A percentile compares a stretch with the other conserved stretches of the same genome.
Evolutionary conservation across 768 basidiomycete genomes (phyloP).

Genomic region (Dictyophora rubrovolvata): DNA sequence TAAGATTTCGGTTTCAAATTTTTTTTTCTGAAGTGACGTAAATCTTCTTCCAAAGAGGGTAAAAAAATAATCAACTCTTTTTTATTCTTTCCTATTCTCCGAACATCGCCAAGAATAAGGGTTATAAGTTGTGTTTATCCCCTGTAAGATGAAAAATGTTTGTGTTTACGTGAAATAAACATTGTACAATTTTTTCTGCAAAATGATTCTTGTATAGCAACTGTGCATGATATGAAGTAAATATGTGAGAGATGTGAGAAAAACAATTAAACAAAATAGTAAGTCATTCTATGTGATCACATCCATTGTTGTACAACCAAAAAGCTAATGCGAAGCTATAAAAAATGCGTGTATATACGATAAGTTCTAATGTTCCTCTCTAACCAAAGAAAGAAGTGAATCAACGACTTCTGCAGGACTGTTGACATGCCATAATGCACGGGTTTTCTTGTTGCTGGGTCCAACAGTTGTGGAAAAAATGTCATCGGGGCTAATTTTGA

Average conservation of each 20-base stretch:
- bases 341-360: too few species aligned
- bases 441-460: slow-evolving; percentile 76
- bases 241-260: too few species aligned
- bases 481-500: slow-evolving; percentile 54
- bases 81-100: neutral
- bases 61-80: neutral
- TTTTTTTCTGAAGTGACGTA: neutral
- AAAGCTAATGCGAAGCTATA: too few species aligned
- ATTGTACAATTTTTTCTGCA: neutral
- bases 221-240: too few species aligned
- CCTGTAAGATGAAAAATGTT: neutral
- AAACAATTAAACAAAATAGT: too few species aligned
- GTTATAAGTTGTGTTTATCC: neutral
- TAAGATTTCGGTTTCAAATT: neutral
- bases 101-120: neutral
- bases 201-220: too few species aligned
- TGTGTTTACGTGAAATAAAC: neutral
- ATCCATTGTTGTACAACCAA: too few species aligned
- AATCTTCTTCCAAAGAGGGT: neutral
- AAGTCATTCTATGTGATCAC: too few species aligned
- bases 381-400: slow-evolving; percentile 57
- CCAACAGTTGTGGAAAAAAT: slow-evolving; percentile 94
- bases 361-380: slow-evolving; percentile 16
- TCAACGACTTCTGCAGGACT: slow-evolving; percentile 81
- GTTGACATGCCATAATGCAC: slow-evolving; percentile 89